phyloP scores from a whole-genome alignment of 2,329 filamentous ascomycete species.

The Ceratocystis eucalypticola region DNA sequence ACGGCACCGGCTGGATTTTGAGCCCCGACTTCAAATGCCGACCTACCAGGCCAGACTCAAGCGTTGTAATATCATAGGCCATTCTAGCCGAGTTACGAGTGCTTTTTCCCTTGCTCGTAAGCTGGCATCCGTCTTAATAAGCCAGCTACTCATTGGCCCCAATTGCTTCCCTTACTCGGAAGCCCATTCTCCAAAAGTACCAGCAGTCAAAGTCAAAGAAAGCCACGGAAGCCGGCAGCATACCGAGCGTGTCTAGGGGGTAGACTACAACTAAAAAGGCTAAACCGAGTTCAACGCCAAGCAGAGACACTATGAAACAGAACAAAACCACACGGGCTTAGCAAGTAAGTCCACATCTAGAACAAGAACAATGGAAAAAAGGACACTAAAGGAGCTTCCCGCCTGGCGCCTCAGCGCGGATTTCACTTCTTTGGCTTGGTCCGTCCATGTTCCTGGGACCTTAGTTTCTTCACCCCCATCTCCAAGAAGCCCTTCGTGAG shows the following conservation, averaged over 20 bases:
- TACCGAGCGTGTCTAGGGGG: not conserved
- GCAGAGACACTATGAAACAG: not conserved
- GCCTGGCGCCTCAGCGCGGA: not conserved
- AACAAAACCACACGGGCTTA: not conserved
- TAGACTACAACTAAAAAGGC: not conserved
- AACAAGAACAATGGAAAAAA: conserved; percentile 1
- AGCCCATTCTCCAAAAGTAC: not conserved
- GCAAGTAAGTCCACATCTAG: not conserved
- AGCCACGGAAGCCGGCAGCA: conserved; percentile 1
- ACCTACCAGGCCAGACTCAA: not conserved
- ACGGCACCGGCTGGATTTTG: not conserved
- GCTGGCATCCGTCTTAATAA: not conserved
- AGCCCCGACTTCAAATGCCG: not conserved
- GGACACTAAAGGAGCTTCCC: not conserved
- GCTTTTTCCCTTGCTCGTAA: not conserved
- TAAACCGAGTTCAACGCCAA: not conserved
- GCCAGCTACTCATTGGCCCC: not conserved
- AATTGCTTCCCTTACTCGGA: not conserved
- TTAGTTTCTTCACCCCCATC: not conserved
- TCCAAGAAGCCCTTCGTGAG: not conserved
- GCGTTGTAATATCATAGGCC: not conserved
- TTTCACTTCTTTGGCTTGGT: not conserved
- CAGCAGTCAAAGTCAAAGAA: not conserved
- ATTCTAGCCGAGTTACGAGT: not conserved
- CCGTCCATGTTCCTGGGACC: not conserved